Evolutionary conservation across 75 land plant genomes (phyloP).

Genomic region (Picea glauca): DNA sequence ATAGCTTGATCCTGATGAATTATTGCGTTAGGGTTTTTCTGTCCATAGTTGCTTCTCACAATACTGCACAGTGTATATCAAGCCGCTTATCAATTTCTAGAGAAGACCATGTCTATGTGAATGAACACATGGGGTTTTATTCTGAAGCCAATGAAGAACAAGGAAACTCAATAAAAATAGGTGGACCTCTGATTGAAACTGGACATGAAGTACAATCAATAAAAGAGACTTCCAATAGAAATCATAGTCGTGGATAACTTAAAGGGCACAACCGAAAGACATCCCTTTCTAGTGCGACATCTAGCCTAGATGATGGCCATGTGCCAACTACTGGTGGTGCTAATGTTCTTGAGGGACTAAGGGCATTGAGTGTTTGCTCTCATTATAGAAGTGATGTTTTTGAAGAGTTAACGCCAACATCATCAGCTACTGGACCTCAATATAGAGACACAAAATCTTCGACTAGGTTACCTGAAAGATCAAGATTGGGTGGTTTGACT

Average conservation of each 20-base stretch:
- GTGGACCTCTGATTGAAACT: conserved; percentile 8
- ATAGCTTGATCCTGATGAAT: no score
- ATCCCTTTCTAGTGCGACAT: conserved; percentile 9
- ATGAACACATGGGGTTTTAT: neutral
- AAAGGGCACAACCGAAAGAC: conserved; percentile 8
- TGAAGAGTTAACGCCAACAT: conserved; percentile 14
- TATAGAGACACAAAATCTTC: conserved; percentile 6
- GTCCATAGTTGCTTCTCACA: no score
- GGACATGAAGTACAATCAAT: neutral
- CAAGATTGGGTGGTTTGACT: conserved; percentile 9
- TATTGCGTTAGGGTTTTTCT: no score
- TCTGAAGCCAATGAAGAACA: conserved; percentile 10
- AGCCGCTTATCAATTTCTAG: neutral
- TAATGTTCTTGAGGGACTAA: conserved; percentile 10
- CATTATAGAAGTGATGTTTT: conserved; percentile 20
- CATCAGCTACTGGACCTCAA: conserved; percentile 13
- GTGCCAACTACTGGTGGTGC: neutral
- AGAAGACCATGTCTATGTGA: neutral
- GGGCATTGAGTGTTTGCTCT: conserved; percentile 13
- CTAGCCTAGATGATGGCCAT: conserved; percentile 3
- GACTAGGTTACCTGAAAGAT: conserved; percentile 14
- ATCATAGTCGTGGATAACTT: neutral
- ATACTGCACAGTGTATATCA: neutral
- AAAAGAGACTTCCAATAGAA: neutral
- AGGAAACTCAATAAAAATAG: neutral